Base-by-base conservation (phyloP, 352 stramenopile species). In the Saprolegnia parasitica region DNA sequence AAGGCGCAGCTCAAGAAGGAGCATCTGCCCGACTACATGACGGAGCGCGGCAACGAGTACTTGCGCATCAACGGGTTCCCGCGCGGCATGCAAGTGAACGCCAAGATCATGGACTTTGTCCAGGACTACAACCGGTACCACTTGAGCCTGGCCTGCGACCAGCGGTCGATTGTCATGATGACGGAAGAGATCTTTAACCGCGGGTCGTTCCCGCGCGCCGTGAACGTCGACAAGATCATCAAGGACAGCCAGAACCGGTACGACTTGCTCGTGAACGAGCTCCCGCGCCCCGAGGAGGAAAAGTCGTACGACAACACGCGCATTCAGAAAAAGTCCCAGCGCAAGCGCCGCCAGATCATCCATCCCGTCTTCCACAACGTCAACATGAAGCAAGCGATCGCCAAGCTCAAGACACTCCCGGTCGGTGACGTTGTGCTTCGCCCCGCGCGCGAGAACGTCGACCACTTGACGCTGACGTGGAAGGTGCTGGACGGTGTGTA, bases 311-410 rank as follows among this genome's bases (percentile, higher is more conserved):
- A 40, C 76, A 76, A 37, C 73, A 66, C 57, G 58, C 62, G 56
- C 11, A 55, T 39, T 11, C 39, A 54, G 63, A 72, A 61, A 18
- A 50, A 46, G n/a, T 77, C 83, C 11, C 87, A 80, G 71, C 73
- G 88, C 49, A 96, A 96, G 78, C 92, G 92, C 64, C 85, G 88
- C 1, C 87, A 95, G 67, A 96, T 96, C 55, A 85, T 75, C 20
- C 88, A 96, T 68, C 82, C 81, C 4, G 73, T 91, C 32, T 96
- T 96, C 76, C 80, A 88, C 37, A 96, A 96, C 72, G 88, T 96
- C 60, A 94, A 90, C 65, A 91, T 87, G 45, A 84, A 90, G 26
- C 75, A 70, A 9, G 87, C 86, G 16, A 93, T 96, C 83, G 78
- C 91, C 68, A 87, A 84, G 70, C 68, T 96, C 57, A 87, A 86